Evolutionary conservation across 306 rosid genomes (phyloP).

Genomic region (Castanea sativa): DNA sequence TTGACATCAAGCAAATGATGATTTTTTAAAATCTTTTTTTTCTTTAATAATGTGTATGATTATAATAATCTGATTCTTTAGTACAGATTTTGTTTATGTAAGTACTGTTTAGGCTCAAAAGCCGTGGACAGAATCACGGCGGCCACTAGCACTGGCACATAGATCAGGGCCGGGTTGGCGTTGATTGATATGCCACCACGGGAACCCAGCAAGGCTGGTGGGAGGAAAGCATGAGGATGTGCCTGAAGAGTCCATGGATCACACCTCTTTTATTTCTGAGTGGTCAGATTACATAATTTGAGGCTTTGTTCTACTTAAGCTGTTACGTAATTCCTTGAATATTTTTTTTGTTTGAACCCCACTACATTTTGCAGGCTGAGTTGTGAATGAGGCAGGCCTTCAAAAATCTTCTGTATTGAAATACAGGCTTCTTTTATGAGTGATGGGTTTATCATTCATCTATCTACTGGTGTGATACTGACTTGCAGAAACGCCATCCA

Average conservation of each 20-base stretch:
- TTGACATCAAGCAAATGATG: no score
- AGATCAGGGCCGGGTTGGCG: slow-evolving; percentile 89
- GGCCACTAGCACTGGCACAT: slow-evolving; percentile 70
- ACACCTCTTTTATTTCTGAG: slow-evolving; percentile 83
- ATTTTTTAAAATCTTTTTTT: no score
- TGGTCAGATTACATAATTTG: slow-evolving; percentile 89
- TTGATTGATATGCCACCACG: slow-evolving; percentile 76
- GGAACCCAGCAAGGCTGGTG: slow-evolving; percentile 85
- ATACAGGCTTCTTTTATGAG: no score
- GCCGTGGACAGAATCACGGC: slow-evolving; percentile 72
- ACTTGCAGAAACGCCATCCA: no score
- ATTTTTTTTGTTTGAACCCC: no score
- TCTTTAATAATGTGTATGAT: no score
- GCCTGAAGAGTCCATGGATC: slow-evolving; percentile 95
- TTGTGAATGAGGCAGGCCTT: no score
- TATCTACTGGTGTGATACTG: no score
- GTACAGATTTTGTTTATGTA: background rate
- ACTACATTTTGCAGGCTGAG: no score
- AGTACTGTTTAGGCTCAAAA: slow-evolving; percentile 53
- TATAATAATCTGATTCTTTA: background rate
- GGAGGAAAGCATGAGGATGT: slow-evolving; percentile 88
- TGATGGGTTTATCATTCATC: no score
- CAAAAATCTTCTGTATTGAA: no score
- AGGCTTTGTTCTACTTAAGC: background rate
- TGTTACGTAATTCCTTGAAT: background rate